Percentiles rank a stretch among this genome's conserved stretches.
phyloP scores from a whole-genome alignment of 139 green algal genomes.

The Coelastrella sp. region DNA sequence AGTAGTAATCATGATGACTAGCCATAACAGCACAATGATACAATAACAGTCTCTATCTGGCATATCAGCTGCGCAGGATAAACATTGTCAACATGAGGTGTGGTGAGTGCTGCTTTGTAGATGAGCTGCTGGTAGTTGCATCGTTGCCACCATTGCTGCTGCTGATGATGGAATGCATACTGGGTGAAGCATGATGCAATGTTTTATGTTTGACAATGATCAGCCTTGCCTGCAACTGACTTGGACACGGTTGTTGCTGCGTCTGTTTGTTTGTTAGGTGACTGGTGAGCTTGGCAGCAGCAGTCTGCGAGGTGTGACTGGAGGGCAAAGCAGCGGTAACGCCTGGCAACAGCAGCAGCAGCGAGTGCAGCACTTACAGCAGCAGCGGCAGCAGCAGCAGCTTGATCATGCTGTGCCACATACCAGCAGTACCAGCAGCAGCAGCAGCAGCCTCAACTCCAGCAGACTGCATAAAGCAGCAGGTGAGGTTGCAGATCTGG shows the following conservation, averaged over 20 bases:
- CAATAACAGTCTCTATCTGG: too few relatives aligned
- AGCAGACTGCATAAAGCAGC: constrained; percentile 21
- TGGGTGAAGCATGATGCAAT: not conserved
- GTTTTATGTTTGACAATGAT: not conserved
- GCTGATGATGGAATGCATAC: not conserved
- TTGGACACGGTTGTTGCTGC: too few relatives aligned
- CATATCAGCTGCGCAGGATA: too few relatives aligned
- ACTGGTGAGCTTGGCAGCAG: constrained; percentile 4
- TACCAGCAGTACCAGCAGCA: not conserved
- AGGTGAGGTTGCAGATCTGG: not conserved
- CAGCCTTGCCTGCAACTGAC: too few relatives aligned
- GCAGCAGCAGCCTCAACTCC: constrained; percentile 15
- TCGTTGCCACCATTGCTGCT: too few relatives aligned
- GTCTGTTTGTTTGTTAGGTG: too few relatives aligned
- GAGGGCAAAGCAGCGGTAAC: too few relatives aligned
- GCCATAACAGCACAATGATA: too few relatives aligned
- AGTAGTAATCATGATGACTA: too few relatives aligned
- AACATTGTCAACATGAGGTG: too few relatives aligned
- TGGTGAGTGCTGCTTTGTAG: too few relatives aligned
- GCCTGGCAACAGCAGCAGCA: not conserved
- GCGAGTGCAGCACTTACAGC: not conserved
- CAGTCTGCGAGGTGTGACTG: not conserved
- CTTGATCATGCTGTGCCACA: not conserved
- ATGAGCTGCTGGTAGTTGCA: not conserved
- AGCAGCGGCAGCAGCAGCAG: not conserved